Base-by-base conservation (phyloP, 257 asterid species). In the Forsythia suspensa region DNA sequence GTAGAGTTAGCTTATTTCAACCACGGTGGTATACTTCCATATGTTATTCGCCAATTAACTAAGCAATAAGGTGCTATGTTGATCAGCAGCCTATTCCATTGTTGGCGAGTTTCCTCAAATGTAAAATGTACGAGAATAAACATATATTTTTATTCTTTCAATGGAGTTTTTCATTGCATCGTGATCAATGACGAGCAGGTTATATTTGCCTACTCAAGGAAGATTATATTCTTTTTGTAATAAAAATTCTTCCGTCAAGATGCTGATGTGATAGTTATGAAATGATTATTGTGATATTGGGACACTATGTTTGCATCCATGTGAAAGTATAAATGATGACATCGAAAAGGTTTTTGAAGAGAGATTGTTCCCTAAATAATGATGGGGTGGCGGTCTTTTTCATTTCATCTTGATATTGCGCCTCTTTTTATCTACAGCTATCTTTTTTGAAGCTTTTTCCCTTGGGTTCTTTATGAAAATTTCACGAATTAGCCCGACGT, bases 21-120 rank as follows among this genome's bases (percentile, higher is more conserved):
- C 91, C 91, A 94, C 74, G 98, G 97, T 6, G 98, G 97, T 46
- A 94, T 94, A 4, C 96, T 92, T 70, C 97, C 95, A 3, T 92
- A 91, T 38, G 97, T 94, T 5, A 89, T 90, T 75, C 94, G 96
- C 41, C 97, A 94, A 74, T 90, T 94, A 84, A 75, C 83, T 11
- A 81, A 80, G 83, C 92, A 84, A 86, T 94, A 77, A 88, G 80
- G 43, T 72, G 39, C 39, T 46, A 61, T 55, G 72, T 59, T 20
- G 73, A 51, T 51, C 48, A 71, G 72, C 73, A 40, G 72, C 55
- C 72, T 71, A 15, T 16, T 15, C 20, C 61, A 51, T 51, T 51
- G 61, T 16, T 15, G 20, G 61, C 13, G 39, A 66, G 70, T 46
- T 78, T 82, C 65, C 51, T 67, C 73, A 72, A 71, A 40, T 68